phyloP scores from a whole-genome alignment of 768 basidiomycete species.

The Pulveroboletus frians region DNA sequence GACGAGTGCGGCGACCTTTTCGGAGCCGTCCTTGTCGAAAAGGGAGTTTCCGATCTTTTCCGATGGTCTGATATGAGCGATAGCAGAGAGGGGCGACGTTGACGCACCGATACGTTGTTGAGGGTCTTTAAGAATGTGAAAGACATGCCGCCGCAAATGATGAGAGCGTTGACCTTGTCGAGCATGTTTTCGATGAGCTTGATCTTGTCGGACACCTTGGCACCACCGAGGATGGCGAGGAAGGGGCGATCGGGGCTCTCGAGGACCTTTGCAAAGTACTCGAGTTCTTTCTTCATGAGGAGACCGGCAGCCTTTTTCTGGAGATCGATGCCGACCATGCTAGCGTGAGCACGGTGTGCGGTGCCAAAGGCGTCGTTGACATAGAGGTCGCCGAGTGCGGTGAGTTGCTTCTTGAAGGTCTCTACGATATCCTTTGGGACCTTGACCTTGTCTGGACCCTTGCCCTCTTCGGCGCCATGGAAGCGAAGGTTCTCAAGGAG shows the following conservation, averaged over 20 bases:
- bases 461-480: constrained; percentile 98
- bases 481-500: constrained; percentile 97
- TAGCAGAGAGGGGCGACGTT: background rate
- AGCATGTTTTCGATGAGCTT: constrained; percentile 98
- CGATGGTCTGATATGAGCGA: constrained; percentile 3
- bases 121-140: constrained; percentile 98
- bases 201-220: constrained; percentile 99
- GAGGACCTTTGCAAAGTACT: constrained; percentile 96
- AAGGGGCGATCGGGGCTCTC: constrained; percentile 94
- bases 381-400: constrained; percentile 91
- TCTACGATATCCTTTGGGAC: constrained; percentile 78
- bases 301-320: constrained; percentile 91
- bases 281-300: constrained; percentile 97
- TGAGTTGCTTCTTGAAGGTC: constrained; percentile 83
- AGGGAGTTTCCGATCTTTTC: constrained; percentile 85
- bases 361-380: constrained; percentile 99
- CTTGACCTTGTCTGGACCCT: constrained; percentile 94
- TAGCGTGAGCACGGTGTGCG: constrained; percentile 96
- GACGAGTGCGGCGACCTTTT: constrained; percentile 77
- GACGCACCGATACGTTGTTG: constrained; percentile 63
- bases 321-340: constrained; percentile 95
- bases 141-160: constrained; percentile 97
- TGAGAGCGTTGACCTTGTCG: constrained; percentile 95
- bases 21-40: constrained; percentile 83
- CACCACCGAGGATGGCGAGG: constrained; percentile 96